Evolutionary conservation across 1,284 basidiomycete species (phyloP).

Genomic region (Neonothopanus nambi): DNA sequence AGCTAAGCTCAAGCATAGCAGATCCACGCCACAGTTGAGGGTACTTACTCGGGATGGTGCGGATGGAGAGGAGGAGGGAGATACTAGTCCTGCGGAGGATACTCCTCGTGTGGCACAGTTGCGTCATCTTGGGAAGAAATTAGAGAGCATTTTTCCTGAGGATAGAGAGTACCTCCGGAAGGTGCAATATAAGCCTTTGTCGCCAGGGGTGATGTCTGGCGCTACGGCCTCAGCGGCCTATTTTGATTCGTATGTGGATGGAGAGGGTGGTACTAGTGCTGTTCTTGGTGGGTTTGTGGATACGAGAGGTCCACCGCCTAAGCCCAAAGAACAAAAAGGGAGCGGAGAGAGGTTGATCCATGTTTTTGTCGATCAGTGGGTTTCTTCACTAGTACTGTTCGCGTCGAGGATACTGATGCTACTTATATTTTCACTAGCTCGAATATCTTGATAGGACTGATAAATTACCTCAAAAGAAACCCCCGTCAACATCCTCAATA

Average conservation of each 20-base stretch:
- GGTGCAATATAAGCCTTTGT: slow-evolving; percentile 14
- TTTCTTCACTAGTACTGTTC: slow-evolving; percentile 10
- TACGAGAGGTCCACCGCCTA: slow-evolving; percentile 38
- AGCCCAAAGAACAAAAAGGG: slow-evolving; percentile 10
- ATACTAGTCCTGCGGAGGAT: slow-evolving; percentile 11
- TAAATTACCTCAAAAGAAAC: slow-evolving; percentile 62
- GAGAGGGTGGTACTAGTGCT: slow-evolving; percentile 23
- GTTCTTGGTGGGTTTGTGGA: slow-evolving; percentile 46
- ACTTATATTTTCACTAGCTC: slow-evolving; percentile 47
- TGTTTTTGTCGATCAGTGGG: slow-evolving; percentile 86
- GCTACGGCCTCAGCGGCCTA: neutral
- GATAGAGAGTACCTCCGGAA: slow-evolving; percentile 22
- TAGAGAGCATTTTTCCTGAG: slow-evolving; percentile 26
- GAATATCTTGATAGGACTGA: slow-evolving; percentile 80
- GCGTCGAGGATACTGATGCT: slow-evolving; percentile 5
- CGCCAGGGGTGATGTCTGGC: slow-evolving; percentile 2
- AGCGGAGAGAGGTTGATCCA: slow-evolving; percentile 65
- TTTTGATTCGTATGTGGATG: slow-evolving; percentile 5
- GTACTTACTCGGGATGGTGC: neutral
- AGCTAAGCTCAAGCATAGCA: slow-evolving; percentile 22
- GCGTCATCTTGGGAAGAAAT: slow-evolving; percentile 23
- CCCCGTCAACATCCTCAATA: slow-evolving; percentile 28
- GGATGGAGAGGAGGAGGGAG: slow-evolving; percentile 6
- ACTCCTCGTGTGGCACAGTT: slow-evolving; percentile 15
- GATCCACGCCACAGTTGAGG: slow-evolving; percentile 19